phyloP scores from a whole-genome alignment of 2,329 filamentous ascomycete species.

The Diaporthe citriasiana region DNA sequence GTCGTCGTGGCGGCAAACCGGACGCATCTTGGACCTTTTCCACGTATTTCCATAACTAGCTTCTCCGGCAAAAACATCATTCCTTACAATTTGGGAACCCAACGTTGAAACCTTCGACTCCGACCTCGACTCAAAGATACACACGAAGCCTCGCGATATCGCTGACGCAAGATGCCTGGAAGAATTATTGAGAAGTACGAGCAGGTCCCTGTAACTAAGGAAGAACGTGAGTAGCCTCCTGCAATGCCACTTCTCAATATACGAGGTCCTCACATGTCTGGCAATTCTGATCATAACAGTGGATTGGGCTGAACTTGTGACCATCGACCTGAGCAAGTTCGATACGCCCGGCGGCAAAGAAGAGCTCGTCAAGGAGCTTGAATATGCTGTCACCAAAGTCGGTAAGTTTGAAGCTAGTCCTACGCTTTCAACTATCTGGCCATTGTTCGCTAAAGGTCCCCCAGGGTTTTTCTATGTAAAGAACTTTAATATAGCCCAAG shows the following conservation, averaged over 20 bases:
- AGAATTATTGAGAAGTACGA: slow-evolving; percentile 48
- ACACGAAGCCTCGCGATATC: background rate
- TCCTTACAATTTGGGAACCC: background rate
- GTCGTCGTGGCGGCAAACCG: slow-evolving; percentile 6
- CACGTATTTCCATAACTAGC: too few species aligned
- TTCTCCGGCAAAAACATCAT: background rate
- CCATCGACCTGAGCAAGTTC: slow-evolving; percentile 51
- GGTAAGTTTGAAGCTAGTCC: slow-evolving; percentile 38
- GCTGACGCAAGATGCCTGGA: slow-evolving; percentile 46
- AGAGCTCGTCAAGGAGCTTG: slow-evolving; percentile 51
- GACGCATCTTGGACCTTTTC: background rate
- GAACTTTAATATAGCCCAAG: slow-evolving; percentile 72
- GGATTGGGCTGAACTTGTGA: slow-evolving; percentile 49
- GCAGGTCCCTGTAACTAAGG: slow-evolving; percentile 49
- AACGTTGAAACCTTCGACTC: background rate
- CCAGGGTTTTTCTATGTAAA: slow-evolving; percentile 71
- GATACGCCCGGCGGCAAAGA: slow-evolving; percentile 52
- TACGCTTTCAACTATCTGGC: background rate
- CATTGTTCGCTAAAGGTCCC: background rate
- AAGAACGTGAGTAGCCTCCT: slow-evolving; percentile 45
- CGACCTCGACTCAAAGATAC: background rate
- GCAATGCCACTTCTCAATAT: background rate
- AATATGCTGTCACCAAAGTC: slow-evolving; percentile 49
- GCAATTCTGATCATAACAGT: slow-evolving; percentile 41
- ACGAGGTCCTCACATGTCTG: background rate